A percentile compares a stretch with the other conserved stretches of the same genome.
Conservation (phyloP, 345 rosid species). For the Erucastrum elatum region DNA sequence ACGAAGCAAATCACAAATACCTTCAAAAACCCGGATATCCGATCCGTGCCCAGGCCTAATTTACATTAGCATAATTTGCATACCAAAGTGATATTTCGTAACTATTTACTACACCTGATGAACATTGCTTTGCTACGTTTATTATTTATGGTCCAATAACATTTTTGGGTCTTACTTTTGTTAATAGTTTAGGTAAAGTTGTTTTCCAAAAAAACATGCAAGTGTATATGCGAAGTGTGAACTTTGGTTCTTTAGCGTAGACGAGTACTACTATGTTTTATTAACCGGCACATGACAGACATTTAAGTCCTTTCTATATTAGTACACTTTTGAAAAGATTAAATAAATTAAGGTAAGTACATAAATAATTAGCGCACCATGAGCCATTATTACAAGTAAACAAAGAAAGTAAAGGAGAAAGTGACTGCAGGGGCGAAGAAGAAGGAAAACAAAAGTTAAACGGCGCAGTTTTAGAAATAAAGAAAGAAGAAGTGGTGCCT, state of each 20-base stretch:
- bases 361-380: slow-evolving; percentile 36
- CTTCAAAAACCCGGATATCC: no score
- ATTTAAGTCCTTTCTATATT: background rate
- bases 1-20: no score
- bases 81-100: background rate
- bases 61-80: background rate
- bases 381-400: slow-evolving; percentile 33
- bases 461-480: slow-evolving; percentile 37
- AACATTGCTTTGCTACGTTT: background rate
- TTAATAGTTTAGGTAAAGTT: no score
- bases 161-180: background rate
- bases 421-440: background rate
- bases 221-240: slow-evolving; percentile 14
- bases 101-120: slow-evolving; percentile 3
- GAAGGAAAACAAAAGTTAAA: slow-evolving; percentile 20
- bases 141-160: background rate
- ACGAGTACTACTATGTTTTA: background rate
- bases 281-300: slow-evolving; percentile 17
- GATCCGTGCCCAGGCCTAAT: no score
- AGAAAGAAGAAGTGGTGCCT: slow-evolving; percentile 32
- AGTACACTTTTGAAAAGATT: slow-evolving; percentile 12
- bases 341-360: background rate
- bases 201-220: background rate
- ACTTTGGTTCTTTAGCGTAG: slow-evolving; percentile 10
- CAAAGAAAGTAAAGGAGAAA: slow-evolving; percentile 30